Percentiles rank a stretch among this genome's conserved stretches.
Evolutionary conservation across 257 asterid genomes (phyloP).

Genomic region (Paulownia fortunei): DNA sequence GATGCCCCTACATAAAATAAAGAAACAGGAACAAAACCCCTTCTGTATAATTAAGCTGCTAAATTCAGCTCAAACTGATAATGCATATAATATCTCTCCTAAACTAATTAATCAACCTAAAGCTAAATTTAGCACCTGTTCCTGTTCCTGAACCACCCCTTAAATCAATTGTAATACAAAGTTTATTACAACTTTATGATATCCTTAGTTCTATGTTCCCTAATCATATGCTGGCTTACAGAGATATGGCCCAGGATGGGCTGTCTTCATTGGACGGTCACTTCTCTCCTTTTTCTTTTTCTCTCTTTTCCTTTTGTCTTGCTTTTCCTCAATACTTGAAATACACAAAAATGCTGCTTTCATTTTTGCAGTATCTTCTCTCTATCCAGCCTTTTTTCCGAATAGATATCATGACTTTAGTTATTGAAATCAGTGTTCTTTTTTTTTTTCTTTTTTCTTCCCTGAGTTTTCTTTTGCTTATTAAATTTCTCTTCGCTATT

Average conservation of each 20-base stretch:
- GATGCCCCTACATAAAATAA: conserved; percentile 35
- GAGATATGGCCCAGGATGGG: conserved; percentile 65
- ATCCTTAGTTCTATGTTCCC: conserved; percentile 37
- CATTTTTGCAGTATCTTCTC: conserved; percentile 6
- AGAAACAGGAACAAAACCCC: conserved; percentile 72
- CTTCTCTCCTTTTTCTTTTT: conserved; percentile 32
- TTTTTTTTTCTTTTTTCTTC: not conserved
- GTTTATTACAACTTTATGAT: conserved; percentile 34
- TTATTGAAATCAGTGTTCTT: conserved; percentile 19
- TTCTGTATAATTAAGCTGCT: conserved; percentile 47
- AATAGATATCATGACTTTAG: not conserved
- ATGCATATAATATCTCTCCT: conserved; percentile 32
- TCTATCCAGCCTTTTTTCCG: conserved; percentile 22
- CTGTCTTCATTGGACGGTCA: conserved; percentile 54
- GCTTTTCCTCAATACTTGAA: conserved; percentile 31
- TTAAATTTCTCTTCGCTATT: conserved; percentile 32
- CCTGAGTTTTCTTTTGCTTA: not conserved
- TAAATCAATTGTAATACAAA: conserved; percentile 28
- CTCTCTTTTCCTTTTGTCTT: conserved; percentile 21
- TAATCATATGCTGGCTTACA: conserved; percentile 45
- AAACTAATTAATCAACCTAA: conserved; percentile 34
- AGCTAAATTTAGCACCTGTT: conserved; percentile 85
- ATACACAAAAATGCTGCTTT: conserved; percentile 29
- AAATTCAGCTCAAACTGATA: conserved; percentile 57
- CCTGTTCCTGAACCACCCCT: conserved; percentile 57